Base-by-base conservation (phyloP, 2,329 filamentous ascomycete genomes). In the Rasamsonia emersonii region DNA sequence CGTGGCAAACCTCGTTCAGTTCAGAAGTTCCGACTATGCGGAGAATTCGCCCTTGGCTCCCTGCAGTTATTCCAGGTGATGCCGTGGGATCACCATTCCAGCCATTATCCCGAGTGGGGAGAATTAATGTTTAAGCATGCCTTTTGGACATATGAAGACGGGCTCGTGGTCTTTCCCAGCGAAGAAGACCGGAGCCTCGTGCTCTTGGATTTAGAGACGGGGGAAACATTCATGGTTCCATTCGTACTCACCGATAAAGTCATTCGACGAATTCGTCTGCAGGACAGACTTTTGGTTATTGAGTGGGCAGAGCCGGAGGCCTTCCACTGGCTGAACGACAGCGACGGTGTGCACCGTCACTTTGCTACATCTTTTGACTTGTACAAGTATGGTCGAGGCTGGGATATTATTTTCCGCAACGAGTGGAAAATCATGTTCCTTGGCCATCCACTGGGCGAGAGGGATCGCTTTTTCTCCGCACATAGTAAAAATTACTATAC, bases 381-480 rank as follows among this genome's bases (percentile, higher is more conserved):
- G 7, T 42, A 32, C 9, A 34, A 32, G 14, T 37, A 21, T 3
- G 27, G 35, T 1, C 39, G 39, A 24, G 49, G 51, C 4, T 73
- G 68, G 67, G 47, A 43, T 3, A 55, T 75, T 31, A 52, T 50
- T 1, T 70, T 71, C 33, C 70, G 73, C 30, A 71, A 65, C 26
- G 73, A 79, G 47, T 79, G 71, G 70, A 72, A 72, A 45, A 70
- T 77, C 21, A 69, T 76, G 52, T 70, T 70, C 44, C 54, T 72
- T 1, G 73, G 72, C 7, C 58, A 77, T 29, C 65, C 72, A 1
- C 46, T 76, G 5, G 70, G 67, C 43, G 57, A 62, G n/a, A 56
- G 62, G 23, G 72, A 77, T 46, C 68, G 74, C n/a, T 77, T 78
- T 61, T 76, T 73, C 53, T 78, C 73, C 7, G 56, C 70, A 1